Conservation (phyloP, 1,284 basidiomycete species). For the Sanghuangporus sanghuang region DNA sequence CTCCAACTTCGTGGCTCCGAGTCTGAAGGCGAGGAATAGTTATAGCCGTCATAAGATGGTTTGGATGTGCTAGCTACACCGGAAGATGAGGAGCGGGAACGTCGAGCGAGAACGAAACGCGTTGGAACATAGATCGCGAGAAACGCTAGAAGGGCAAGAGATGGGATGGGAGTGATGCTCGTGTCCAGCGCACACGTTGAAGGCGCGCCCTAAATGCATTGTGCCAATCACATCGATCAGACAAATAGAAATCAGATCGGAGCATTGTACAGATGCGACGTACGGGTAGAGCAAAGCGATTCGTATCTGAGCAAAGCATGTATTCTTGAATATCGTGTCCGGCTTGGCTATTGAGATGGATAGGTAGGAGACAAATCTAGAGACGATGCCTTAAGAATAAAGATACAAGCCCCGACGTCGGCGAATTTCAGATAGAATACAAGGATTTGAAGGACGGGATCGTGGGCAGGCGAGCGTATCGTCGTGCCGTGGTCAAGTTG, state of each 20-base stretch:
- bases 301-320: not conserved
- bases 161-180: slow-evolving; percentile 11
- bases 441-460: not conserved
- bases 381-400: not conserved
- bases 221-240: not conserved
- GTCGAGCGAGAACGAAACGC: not conserved
- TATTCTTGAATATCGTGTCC: no score
- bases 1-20: not conserved
- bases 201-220: slow-evolving; percentile 12
- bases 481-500: not conserved
- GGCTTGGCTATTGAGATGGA: no score
- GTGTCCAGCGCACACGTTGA: slow-evolving; percentile 17
- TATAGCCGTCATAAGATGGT: not conserved
- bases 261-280: not conserved
- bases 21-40: not conserved
- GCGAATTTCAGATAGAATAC: not conserved
- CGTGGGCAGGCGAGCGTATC: not conserved
- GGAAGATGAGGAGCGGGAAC: not conserved
- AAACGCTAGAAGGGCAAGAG: slow-evolving; percentile 14
- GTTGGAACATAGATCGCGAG: slow-evolving; percentile 11
- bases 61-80: not conserved
- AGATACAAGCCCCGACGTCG: not conserved
- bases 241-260: not conserved
- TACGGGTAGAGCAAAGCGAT: not conserved
- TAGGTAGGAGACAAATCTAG: not conserved